Conservation (phyloP, 2,329 filamentous ascomycete species). For the Sarocladium strictum region DNA sequence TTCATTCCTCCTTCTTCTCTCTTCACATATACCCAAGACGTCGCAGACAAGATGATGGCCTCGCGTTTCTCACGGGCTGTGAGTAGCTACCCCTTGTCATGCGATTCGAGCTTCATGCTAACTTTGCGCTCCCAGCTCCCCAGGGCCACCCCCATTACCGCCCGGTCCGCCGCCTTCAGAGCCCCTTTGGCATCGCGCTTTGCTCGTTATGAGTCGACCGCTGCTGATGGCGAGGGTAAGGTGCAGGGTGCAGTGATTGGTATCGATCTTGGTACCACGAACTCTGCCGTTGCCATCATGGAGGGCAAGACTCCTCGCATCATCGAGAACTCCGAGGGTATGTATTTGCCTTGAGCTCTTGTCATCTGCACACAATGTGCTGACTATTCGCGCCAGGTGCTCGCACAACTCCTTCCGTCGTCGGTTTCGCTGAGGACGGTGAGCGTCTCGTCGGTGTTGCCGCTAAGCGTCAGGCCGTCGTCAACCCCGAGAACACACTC, state of each 20-base stretch:
- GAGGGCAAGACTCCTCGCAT: conserved; percentile 94
- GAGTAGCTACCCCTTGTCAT: conserved; percentile 35
- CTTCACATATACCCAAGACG: conserved; percentile 28
- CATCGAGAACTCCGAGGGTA: conserved; percentile 96
- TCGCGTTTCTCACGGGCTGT: conserved; percentile 70
- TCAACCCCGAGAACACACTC: conserved; percentile 97
- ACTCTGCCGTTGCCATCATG: conserved; percentile 96
- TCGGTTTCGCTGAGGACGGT: conserved; percentile 91
- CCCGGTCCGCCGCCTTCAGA: conserved; percentile 62
- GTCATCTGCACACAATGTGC: not conserved
- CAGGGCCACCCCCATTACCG: conserved; percentile 63
- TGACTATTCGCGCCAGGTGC: conserved; percentile 21
- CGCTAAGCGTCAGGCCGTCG: conserved; percentile 95
- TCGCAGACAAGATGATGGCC: conserved; percentile 58
- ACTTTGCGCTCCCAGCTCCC: conserved; percentile 55
- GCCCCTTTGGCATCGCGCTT: conserved; percentile 68
- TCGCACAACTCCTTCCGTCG: conserved; percentile 63
- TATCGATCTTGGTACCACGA: conserved; percentile 97
- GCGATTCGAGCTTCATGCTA: conserved; percentile 13
- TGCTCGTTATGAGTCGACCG: conserved; percentile 69
- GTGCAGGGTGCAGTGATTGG: conserved; percentile 94
- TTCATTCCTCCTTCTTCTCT: conserved; percentile 24
- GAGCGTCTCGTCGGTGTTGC: conserved; percentile 96
- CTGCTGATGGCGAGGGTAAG: conserved; percentile 53
- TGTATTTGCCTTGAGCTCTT: conserved; percentile 11